phyloP scores from a whole-genome alignment of 768 basidiomycete species.

The Tubosaeta sp. region DNA sequence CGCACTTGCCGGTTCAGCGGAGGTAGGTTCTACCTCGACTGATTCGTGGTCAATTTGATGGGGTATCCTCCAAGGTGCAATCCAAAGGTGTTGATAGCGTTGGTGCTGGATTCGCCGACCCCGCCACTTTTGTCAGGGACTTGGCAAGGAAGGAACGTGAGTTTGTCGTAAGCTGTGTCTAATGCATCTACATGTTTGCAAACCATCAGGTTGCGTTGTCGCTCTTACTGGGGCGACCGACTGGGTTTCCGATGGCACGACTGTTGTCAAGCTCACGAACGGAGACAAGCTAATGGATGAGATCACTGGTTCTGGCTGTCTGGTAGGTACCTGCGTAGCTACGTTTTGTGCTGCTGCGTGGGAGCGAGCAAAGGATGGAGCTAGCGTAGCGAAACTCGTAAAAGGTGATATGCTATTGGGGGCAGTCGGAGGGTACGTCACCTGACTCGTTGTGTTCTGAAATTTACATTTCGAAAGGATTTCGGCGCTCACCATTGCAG shows the following conservation, averaged over 20 bases:
- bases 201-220: conserved; percentile 63
- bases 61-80: conserved; percentile 43
- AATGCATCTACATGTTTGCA: not conserved
- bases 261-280: conserved; percentile 66
- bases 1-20: conserved; percentile 66
- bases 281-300: conserved; percentile 68
- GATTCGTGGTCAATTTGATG: not conserved
- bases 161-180: conserved; percentile 20
- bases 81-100: conserved; percentile 85
- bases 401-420: conserved; percentile 74
- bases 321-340: conserved; percentile 72
- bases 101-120: conserved; percentile 73
- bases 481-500: conserved; percentile 55
- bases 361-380: conserved; percentile 28
- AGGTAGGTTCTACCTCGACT: conserved; percentile 41
- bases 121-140: conserved; percentile 59
- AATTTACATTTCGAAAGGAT: conserved; percentile 34
- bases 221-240: conserved; percentile 78
- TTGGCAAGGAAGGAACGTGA: conserved; percentile 74
- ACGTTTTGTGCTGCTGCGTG: conserved; percentile 73
- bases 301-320: conserved; percentile 91
- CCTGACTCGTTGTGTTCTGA: not conserved
- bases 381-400: conserved; percentile 45
- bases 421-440: conserved; percentile 68
- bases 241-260: conserved; percentile 78